Evolutionary conservation across 2,329 filamentous ascomycete species (phyloP).

Genomic region (Cordyceps militaris): DNA sequence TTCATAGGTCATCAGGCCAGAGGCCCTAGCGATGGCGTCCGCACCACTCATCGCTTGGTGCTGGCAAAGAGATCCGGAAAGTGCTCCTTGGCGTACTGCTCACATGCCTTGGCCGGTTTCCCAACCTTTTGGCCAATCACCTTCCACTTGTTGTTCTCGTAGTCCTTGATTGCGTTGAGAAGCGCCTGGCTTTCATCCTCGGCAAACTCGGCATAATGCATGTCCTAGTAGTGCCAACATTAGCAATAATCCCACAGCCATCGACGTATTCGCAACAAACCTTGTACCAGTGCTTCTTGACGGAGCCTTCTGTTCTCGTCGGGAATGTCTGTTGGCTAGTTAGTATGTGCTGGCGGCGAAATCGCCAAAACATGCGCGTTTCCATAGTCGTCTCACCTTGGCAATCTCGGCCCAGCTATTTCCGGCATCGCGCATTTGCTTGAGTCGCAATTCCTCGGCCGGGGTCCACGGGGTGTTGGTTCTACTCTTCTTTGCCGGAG

Average conservation of each 20-base stretch:
- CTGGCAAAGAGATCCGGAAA: slow-evolving; percentile 52
- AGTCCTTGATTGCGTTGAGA: slow-evolving; percentile 93
- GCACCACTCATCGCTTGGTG: slow-evolving; percentile 28
- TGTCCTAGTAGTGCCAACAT: slow-evolving; percentile 56
- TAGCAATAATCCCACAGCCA: background rate
- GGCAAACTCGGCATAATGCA: slow-evolving; percentile 98
- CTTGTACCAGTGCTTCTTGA: slow-evolving; percentile 99
- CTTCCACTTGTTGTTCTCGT: slow-evolving; percentile 99
- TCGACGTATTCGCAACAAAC: slow-evolving; percentile 36
- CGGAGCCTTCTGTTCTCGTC: slow-evolving; percentile 86
- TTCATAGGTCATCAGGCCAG: background rate
- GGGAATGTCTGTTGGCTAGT: slow-evolving; percentile 68
- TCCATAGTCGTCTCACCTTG: slow-evolving; percentile 67
- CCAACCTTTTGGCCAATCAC: slow-evolving; percentile 92
- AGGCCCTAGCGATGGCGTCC: background rate
- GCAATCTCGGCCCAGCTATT: slow-evolving; percentile 98
- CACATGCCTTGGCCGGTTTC: slow-evolving; percentile 82
- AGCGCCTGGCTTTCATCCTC: slow-evolving; percentile 87
- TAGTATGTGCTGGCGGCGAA: background rate
- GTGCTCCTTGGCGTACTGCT: slow-evolving; percentile 93
- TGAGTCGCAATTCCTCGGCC: slow-evolving; percentile 83
- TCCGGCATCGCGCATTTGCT: slow-evolving; percentile 87
- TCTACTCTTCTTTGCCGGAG: slow-evolving; percentile 78
- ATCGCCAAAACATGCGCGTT: background rate
- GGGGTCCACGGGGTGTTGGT: slow-evolving; percentile 99